Percentiles rank a stretch among this genome's conserved stretches.
phyloP scores from a whole-genome alignment of 2,329 filamentous ascomycete species.

The Penicillium sp. region DNA sequence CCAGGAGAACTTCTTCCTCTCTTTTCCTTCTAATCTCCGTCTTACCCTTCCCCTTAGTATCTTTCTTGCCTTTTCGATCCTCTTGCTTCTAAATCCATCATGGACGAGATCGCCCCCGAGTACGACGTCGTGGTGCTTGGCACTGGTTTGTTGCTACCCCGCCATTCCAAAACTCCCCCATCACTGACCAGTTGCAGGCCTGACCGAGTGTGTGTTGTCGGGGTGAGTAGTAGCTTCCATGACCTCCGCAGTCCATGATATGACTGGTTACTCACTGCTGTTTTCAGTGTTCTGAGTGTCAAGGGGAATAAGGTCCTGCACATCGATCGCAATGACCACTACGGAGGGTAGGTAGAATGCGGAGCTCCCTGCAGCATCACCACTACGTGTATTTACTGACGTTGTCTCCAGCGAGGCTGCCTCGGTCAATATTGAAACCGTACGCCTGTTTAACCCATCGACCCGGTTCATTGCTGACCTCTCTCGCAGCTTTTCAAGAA shows the following conservation, averaged over 20 bases:
- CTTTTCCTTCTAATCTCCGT: slow-evolving; percentile 11
- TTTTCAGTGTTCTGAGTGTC: slow-evolving; percentile 77
- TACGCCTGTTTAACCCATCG: slow-evolving; percentile 41
- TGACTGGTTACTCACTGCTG: slow-evolving; percentile 17
- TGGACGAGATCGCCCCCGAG: slow-evolving; percentile 97
- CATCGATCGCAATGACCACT: slow-evolving; percentile 97
- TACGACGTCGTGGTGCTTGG: slow-evolving; percentile 99
- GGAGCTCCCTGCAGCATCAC: slow-evolving; percentile 17
- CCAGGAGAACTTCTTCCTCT: slow-evolving; percentile 20
- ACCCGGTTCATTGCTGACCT: slow-evolving; percentile 28
- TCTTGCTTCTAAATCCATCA: slow-evolving; percentile 44
- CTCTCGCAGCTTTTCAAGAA: slow-evolving; percentile 82
- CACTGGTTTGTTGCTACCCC: slow-evolving; percentile 65
- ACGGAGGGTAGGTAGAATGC: slow-evolving; percentile 70
- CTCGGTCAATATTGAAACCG: slow-evolving; percentile 92
- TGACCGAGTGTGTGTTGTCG: slow-evolving; percentile 98
- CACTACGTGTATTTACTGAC: slow-evolving; percentile 25
- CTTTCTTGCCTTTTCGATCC: slow-evolving; percentile 10
- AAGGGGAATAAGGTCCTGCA: slow-evolving; percentile 99
- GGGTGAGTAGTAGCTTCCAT: slow-evolving; percentile 58
- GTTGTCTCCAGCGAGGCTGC: slow-evolving; percentile 68
- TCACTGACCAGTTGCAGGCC: slow-evolving; percentile 52
- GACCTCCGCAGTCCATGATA: slow-evolving; percentile 19
- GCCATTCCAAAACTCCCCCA: slow-evolving; percentile 25
- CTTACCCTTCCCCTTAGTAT: slow-evolving; percentile 15